Base-by-base conservation (phyloP, 2,329 filamentous ascomycete species). In the Polytolypa hystricis region DNA sequence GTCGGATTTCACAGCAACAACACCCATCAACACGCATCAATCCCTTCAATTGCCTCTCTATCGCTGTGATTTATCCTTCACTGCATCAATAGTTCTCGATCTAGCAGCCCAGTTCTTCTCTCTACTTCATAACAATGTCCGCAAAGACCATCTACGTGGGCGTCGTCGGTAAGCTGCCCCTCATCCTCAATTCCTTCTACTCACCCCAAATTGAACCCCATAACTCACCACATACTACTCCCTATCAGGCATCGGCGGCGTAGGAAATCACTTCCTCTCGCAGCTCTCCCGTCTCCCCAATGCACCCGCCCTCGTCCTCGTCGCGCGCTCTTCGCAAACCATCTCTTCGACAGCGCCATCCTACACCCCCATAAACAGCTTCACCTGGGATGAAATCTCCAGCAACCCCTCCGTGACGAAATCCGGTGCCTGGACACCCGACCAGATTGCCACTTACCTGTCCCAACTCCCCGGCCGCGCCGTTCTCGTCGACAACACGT, bases 401-500 rank as follows among this genome's bases (percentile, higher is more conserved):
- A 60, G 73, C 10, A 80, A 81, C 18, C 76, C 78, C 45, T 65
- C 78, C 2, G 73, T 84, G 37, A 59, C 50, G 42, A 60, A 58
- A 38, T 52, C 53, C 5, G 58, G 55, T 16, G 48, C 59, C 7
- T 73, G 84, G 12, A 64, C 74, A 25, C 70, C 85, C 30, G 60
- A 80, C 29, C 73, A 89, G 51, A 73, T 93, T 26, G 74, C 80
- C 46, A 75, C 81, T 21, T 93, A 84, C 62, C 79, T 98, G 30
- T 73, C 78, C 41, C 73, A 74, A 29, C 82, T 85, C 1, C 85
- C 86, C 2, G 75, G 77, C 42, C 84, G 82, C 56, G 78, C 81
- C 29, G 70, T 98, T 30, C 69, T 98, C 19, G 79, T 98, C 47
- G 91, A 98, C 71, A 96, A 96, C 67, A 98, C 91, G 35, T 93